phyloP scores from a whole-genome alignment of 2,329 filamentous ascomycete genomes.

The Calonectria hongkongensis region DNA sequence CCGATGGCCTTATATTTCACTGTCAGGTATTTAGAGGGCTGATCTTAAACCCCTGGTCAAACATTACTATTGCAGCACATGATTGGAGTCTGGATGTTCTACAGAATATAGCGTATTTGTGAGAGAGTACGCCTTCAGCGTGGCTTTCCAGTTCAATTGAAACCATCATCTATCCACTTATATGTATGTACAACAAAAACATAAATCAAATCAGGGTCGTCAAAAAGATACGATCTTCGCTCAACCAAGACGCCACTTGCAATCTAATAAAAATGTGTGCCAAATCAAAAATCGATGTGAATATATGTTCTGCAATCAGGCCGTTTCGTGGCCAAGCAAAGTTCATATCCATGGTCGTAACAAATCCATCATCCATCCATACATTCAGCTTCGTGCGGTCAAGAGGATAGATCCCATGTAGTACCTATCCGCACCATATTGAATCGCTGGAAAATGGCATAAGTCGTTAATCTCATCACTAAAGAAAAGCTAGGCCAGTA shows the following conservation, averaged over 20 bases:
- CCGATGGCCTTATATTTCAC: too few species aligned
- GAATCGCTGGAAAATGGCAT: slow-evolving; percentile 5
- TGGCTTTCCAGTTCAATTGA: background rate
- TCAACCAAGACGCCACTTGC: slow-evolving; percentile 24
- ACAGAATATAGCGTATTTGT: background rate
- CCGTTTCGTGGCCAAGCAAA: background rate
- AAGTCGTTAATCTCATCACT: slow-evolving; percentile 9
- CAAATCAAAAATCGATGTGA: background rate
- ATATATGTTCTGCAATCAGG: background rate
- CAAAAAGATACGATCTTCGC: background rate
- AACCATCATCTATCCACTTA: background rate
- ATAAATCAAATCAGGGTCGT: background rate
- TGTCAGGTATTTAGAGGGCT: background rate
- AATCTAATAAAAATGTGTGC: slow-evolving; percentile 22
- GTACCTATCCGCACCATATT: background rate
- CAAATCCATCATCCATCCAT: slow-evolving; percentile 13
- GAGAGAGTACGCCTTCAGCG: background rate
- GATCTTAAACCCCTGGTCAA: background rate
- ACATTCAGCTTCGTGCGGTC: background rate
- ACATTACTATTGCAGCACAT: background rate
- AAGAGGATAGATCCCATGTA: too few species aligned
- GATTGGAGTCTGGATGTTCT: background rate
- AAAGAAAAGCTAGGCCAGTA: background rate
- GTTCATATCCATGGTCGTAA: slow-evolving; percentile 10
- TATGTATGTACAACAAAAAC: slow-evolving; percentile 29